phyloP scores from a whole-genome alignment of 805 yeast species.

The Candida morakotiae region DNA sequence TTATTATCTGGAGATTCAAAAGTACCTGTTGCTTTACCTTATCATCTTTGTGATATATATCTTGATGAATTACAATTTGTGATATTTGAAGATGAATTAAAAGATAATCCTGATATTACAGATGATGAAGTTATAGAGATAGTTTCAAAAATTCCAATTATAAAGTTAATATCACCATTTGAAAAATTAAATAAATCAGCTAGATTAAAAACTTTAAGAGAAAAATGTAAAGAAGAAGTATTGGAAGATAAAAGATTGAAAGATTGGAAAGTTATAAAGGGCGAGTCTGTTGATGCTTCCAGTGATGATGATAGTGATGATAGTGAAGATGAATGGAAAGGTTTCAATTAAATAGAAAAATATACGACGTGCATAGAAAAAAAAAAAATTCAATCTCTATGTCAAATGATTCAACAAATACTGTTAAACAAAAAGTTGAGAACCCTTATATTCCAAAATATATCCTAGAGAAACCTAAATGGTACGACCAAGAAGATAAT shows the following conservation, averaged over 20 bases:
- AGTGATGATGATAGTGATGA: conserved; percentile 18
- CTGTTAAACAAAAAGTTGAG: not conserved
- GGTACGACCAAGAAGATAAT: conserved; percentile 27
- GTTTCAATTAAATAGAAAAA: conserved; percentile 17
- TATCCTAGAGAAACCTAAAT: conserved; percentile 31
- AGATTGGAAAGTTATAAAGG: conserved; percentile 55
- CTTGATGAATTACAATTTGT: conserved; percentile 79
- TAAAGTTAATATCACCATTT: conserved; percentile 57
- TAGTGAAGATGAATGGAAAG: conserved; percentile 28
- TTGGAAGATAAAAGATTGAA: conserved; percentile 58
- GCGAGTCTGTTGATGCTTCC: conserved; percentile 15
- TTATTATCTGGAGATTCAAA: conserved; percentile 57
- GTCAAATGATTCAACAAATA: conserved; percentile 7
- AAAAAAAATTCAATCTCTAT: conserved; percentile 2
- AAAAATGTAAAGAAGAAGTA: conserved; percentile 62
- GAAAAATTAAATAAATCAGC: conserved; percentile 44
- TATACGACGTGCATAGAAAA: not conserved
- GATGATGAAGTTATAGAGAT: conserved; percentile 35
- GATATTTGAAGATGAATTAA: conserved; percentile 41
- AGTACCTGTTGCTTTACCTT: conserved; percentile 71
- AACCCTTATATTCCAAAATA: conserved; percentile 37
- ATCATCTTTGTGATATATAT: conserved; percentile 80
- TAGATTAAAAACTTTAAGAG: conserved; percentile 58
- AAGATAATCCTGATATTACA: conserved; percentile 39
- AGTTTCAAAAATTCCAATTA: conserved; percentile 48